Conservation (phyloP, 495 filamentous ascomycete species). For the Schizothecium vesticola region DNA sequence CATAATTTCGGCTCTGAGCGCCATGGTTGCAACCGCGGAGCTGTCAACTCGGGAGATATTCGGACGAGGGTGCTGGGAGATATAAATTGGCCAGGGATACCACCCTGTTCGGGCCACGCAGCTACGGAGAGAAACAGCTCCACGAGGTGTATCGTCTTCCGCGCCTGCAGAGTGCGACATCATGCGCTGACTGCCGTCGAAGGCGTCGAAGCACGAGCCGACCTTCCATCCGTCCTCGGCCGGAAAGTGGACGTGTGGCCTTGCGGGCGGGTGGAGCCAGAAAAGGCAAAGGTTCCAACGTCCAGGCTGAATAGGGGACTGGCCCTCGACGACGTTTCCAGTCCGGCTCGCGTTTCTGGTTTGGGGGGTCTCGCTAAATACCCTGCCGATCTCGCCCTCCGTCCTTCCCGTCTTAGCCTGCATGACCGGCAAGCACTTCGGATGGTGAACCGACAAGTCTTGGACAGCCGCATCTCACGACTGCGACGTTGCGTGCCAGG, state of each 20-base stretch:
- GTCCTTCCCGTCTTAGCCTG: slow-evolving; percentile 12
- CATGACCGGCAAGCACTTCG: slow-evolving; percentile 15
- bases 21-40: neutral
- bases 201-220: slow-evolving; percentile 1
- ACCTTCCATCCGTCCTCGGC: slow-evolving; percentile 2
- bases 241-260: slow-evolving; percentile 6
- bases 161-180: neutral
- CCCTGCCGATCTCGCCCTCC: slow-evolving; percentile 3
- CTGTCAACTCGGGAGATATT: neutral
- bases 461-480: neutral
- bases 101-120: neutral
- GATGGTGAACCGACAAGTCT: slow-evolving; percentile 21
- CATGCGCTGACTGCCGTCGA: neutral
- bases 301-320: slow-evolving; percentile 19
- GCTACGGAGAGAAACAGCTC: neutral
- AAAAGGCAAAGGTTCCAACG: slow-evolving; percentile 3
- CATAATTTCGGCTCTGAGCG: neutral
- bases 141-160: neutral
- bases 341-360: neutral
- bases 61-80: neutral
- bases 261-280: neutral
- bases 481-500: neutral
- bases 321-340: neutral
- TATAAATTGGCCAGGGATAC: neutral
- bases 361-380: slow-evolving; percentile 3